These are phyloP conservation scores for Furcasterigmium furcatum DNA, from an alignment of 2,329 filamentous ascomycete species.

Conservation along the genomic window DNA sequence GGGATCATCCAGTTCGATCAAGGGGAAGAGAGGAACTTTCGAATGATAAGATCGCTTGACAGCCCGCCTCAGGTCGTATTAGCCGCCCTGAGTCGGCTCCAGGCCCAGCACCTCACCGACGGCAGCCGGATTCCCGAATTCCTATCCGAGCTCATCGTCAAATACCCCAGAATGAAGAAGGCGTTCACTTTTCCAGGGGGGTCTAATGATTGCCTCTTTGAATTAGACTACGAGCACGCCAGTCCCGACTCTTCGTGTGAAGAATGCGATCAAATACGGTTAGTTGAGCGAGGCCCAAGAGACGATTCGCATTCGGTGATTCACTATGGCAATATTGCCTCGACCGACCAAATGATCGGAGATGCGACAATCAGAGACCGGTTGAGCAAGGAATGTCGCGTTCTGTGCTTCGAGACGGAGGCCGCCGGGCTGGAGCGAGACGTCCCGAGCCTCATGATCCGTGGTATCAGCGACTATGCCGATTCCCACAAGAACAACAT, in stretches of 20 bases:
- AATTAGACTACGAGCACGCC: not conserved
- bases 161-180: not conserved
- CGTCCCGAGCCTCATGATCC: conserved; percentile 26
- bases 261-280: not conserved
- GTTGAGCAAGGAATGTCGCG: conserved; percentile 11
- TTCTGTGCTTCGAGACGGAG: conserved; percentile 22
- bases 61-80: not conserved
- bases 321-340: conserved; percentile 8
- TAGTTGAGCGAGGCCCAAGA: not conserved
- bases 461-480: conserved; percentile 32
- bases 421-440: conserved; percentile 16
- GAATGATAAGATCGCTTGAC: not conserved
- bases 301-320: not conserved
- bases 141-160: not conserved
- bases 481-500: conserved; percentile 32
- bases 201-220: not conserved
- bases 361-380: conserved; percentile 18
- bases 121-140: not conserved
- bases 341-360: conserved; percentile 3
- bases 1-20: conserved; percentile 9
- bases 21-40: not conserved
- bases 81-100: not conserved
- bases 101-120: not conserved
- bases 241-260: not conserved
- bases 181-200: not conserved